A percentile compares a stretch with the other conserved stretches of the same genome.
Evolutionary conservation across 2,329 filamentous ascomycete species (phyloP).

Genomic region (Claviceps sp.): DNA sequence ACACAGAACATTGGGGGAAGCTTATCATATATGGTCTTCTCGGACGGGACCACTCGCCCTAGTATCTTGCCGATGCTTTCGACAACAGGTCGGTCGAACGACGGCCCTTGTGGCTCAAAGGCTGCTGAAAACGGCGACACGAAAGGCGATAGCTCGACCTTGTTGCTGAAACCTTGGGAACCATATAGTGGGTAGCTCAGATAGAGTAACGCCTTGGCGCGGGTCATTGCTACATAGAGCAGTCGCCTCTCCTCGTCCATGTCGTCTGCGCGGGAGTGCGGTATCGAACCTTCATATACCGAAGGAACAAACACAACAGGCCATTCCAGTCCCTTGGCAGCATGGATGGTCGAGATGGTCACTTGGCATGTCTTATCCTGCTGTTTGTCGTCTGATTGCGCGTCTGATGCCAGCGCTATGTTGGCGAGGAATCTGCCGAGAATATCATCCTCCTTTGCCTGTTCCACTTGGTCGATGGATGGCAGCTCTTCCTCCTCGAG

Average conservation of each 20-base stretch:
- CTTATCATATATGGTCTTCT: conserved; percentile 37
- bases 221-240: conserved; percentile 93
- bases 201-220: conserved; percentile 76
- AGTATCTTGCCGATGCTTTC: conserved; percentile 60
- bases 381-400: conserved; percentile 48
- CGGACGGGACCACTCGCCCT: conserved; percentile 43
- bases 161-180: conserved; percentile 41
- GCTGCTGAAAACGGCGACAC: conserved; percentile 35
- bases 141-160: conserved; percentile 59
- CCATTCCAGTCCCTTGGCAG: conserved; percentile 93
- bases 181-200: conserved; percentile 66
- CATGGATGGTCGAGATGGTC: conserved; percentile 92
- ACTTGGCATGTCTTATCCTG: conserved; percentile 49
- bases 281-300: conserved; percentile 80
- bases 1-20: conserved; percentile 39
- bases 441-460: conserved; percentile 47
- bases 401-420: conserved; percentile 71
- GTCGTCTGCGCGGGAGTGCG: conserved; percentile 77
- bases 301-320: conserved; percentile 87
- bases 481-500: conserved; percentile 45
- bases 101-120: conserved; percentile 52
- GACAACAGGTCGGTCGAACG: conserved; percentile 49
- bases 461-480: conserved; percentile 56
- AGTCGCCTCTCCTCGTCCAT: conserved; percentile 75
- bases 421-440: conserved; percentile 80